Evolutionary conservation across 106 monocot species (phyloP), one percentile per base, ranked within the genome.

Genomic region (Dactylorhiza incarnata): DNA sequence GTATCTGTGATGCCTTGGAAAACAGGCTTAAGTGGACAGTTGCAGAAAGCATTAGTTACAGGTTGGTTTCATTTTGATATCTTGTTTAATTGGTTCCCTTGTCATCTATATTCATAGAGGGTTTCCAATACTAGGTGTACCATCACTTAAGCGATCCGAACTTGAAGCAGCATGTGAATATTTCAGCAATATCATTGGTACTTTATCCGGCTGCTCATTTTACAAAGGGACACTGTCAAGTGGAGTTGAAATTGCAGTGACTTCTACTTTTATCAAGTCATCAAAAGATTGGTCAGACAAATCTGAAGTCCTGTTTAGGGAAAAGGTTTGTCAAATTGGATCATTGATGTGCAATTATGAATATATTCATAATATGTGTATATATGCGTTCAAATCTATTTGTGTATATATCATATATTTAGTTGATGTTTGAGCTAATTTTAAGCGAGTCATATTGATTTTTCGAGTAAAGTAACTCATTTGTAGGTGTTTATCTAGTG

Each of bases 181-280:
- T 86, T 96, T 96, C 77, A 96, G 95, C 81, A 96, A 96, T 54
- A 78, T 96, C 23, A 80, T 96, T 48, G 90, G 83, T 73, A 61
- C 83, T 74, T 77, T 90, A 46, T 79, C 79, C 11, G 85, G 87
- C 47, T 82, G 83, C 71, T 84, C 72, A 50, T 20, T 96, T 49
- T 96, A 96, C 77, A 96, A 96, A 76, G 95, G 95, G 54, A 96
- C 88, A 59, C 82, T 96, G 22, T 93, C 95, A 22, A 93, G 78
- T 78, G 95, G 95, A 58, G 84, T 86, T n/a, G 95, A 96, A 86
- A 96, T 96, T 50, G 90, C 90, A 48, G 93, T 93, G 10, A 85
- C 81, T 45, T 93, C 87, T 65, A 87, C 63, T 49, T 20, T 85
- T 63, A 72, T 78, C 9, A 84, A 76, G 24, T 85, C 85, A 45